phyloP scores from a whole-genome alignment of 768 basidiomycete species.

The Lentinula raphanica region DNA sequence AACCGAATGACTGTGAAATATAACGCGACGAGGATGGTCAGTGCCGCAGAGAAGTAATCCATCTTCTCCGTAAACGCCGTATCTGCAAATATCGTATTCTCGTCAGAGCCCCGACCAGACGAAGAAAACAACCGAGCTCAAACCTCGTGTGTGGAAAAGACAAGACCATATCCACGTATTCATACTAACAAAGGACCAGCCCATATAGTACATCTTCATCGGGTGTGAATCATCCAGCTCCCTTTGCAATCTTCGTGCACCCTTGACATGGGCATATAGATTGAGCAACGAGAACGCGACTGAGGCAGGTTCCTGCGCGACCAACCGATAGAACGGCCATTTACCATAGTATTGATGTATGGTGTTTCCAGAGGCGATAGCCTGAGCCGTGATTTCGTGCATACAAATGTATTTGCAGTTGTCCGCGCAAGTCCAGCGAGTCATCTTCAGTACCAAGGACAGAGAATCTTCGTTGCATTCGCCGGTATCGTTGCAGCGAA shows the following conservation, averaged over 20 bases:
- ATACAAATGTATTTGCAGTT: constrained; percentile 90
- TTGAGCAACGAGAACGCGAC: constrained; percentile 89
- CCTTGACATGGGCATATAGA: constrained; percentile 66
- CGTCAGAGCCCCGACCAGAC: background rate
- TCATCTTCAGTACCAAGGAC: constrained; percentile 55
- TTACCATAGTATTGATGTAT: constrained; percentile 90
- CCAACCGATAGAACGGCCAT: constrained; percentile 90
- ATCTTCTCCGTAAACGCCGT: constrained; percentile 77
- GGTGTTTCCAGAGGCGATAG: constrained; percentile 31
- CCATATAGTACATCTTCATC: constrained; percentile 61
- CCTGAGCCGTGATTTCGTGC: constrained; percentile 65
- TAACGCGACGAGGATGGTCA: constrained; percentile 76
- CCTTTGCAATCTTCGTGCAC: constrained; percentile 42
- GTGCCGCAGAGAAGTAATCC: constrained; percentile 93
- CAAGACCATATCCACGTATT: constrained; percentile 93
- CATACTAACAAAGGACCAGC: constrained; percentile 65
- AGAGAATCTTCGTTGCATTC: constrained; percentile 39
- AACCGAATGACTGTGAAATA: constrained; percentile 75
- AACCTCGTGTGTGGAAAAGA: constrained; percentile 93
- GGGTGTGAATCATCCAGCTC: constrained; percentile 54
- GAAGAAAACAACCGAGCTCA: background rate
- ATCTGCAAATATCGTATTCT: constrained; percentile 33
- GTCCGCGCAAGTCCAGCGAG: constrained; percentile 83
- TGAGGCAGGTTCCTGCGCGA: constrained; percentile 93
- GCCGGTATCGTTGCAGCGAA: constrained; percentile 33